These are phyloP conservation scores for Kazachstania martiniae DNA, from an alignment of 805 yeast genomes.

Conservation along the genomic window DNA sequence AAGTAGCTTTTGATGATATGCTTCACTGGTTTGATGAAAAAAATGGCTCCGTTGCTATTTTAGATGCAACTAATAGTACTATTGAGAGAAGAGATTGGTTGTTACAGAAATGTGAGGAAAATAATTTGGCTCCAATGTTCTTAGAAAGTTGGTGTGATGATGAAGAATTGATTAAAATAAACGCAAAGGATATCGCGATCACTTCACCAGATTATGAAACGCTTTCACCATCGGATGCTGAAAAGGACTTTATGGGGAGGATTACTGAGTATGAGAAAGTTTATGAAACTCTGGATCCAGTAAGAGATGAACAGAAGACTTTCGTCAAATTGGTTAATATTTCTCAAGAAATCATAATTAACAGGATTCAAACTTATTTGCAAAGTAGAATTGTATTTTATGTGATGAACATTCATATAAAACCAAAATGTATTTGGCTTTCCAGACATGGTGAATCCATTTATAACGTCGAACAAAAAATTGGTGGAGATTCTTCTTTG, in stretches of 20 bases:
- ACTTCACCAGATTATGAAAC: slow-evolving; percentile 74
- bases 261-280: slow-evolving; percentile 62
- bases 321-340: slow-evolving; percentile 83
- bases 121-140: slow-evolving; percentile 78
- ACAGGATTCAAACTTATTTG: slow-evolving; percentile 76
- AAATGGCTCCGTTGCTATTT: slow-evolving; percentile 79
- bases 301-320: slow-evolving; percentile 52
- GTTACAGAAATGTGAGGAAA: slow-evolving; percentile 46
- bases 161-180: slow-evolving; percentile 61
- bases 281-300: slow-evolving; percentile 65
- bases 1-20: slow-evolving; percentile 66
- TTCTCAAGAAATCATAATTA: slow-evolving; percentile 78
- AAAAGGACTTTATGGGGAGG: slow-evolving; percentile 58
- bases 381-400: slow-evolving; percentile 91
- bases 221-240: slow-evolving; percentile 60
- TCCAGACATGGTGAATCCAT: slow-evolving; percentile 94
- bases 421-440: slow-evolving; percentile 86
- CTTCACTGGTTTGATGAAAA: slow-evolving; percentile 75
- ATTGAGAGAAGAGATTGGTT: slow-evolving; percentile 57
- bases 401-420: slow-evolving; percentile 89
- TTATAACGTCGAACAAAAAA: slow-evolving; percentile 85
- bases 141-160: slow-evolving; percentile 89
- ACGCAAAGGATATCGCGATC: slow-evolving; percentile 77
- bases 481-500: slow-evolving; percentile 88
- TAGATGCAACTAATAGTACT: slow-evolving; percentile 91